phyloP scores from a whole-genome alignment of 2,329 filamentous ascomycete genomes.

The Aspergillus felis region DNA sequence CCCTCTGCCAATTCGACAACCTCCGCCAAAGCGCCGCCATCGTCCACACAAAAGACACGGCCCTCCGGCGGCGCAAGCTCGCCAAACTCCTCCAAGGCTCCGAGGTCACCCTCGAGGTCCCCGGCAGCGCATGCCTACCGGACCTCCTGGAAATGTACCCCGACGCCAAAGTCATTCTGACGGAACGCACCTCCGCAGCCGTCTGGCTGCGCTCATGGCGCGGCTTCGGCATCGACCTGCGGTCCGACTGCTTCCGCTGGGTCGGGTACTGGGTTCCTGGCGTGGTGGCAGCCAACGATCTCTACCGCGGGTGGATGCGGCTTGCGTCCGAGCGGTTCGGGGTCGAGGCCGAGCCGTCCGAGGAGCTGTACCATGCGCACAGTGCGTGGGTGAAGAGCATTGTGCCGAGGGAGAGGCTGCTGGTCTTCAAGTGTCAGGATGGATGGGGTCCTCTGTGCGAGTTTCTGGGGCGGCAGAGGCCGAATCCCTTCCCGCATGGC shows the following conservation, averaged over 20 bases:
- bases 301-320: slow-evolving; percentile 11
- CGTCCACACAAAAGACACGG: slow-evolving; percentile 12
- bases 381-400: slow-evolving; percentile 12
- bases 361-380: slow-evolving; percentile 13
- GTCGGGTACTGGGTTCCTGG: slow-evolving; percentile 16
- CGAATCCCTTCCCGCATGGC: slow-evolving; percentile 13
- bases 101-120: slow-evolving; percentile 13
- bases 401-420: slow-evolving; percentile 8
- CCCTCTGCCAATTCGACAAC: slow-evolving; percentile 13
- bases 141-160: slow-evolving; percentile 14
- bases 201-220: slow-evolving; percentile 14
- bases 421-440: slow-evolving; percentile 17
- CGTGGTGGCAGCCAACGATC: slow-evolving; percentile 14
- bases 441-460: slow-evolving; percentile 11
- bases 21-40: slow-evolving; percentile 11
- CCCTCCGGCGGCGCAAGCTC: slow-evolving; percentile 10
- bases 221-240: slow-evolving; percentile 12
- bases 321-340: slow-evolving; percentile 7
- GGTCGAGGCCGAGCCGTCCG: slow-evolving; percentile 10
- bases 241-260: slow-evolving; percentile 14
- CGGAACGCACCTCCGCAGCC: slow-evolving; percentile 11
- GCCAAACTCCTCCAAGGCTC: slow-evolving; percentile 8
- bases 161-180: slow-evolving; percentile 9
- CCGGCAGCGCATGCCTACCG: slow-evolving; percentile 12
- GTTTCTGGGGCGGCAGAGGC: slow-evolving; percentile 13